Base-by-base conservation (phyloP, 2,329 filamentous ascomycete genomes). In the Fusarium sulawesiense region DNA sequence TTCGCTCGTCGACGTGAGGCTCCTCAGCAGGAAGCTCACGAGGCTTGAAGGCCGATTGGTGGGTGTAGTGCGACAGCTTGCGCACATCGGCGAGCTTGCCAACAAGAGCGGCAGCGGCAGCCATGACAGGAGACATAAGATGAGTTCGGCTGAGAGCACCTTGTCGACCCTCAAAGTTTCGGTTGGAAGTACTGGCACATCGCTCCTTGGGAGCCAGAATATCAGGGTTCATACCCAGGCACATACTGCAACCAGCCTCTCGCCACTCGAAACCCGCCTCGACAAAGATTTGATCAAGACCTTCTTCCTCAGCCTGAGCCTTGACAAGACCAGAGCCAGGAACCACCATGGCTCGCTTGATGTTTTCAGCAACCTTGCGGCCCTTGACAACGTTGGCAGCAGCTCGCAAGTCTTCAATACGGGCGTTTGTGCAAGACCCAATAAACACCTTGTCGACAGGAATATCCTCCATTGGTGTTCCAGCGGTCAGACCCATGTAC, bases 211-310 rank as follows among this genome's bases (percentile, higher is more conserved):
- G 94, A 3, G 94, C 90, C 48, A 98, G 88, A 70, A 99, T 98
- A 80, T 99, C 96, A 0, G 96, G 95, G 85, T 99, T 99, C 95
- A 99, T 99, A 79, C 96, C 96, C 58, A 99, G 87, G 79, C 96
- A 98, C 96, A 99, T 99, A 68, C 93, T 97, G 88, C 96, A 99
- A 51, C 96, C 96, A 72, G 96, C 96, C 84, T 99, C 96, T 78
- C 96, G 90, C 95, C 95, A 98, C 80, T 98, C 95, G 73, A 98
- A 98, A 10, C 96, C 96, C 50, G 96, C 94, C 66, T 97, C 93
- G 11, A 84, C 78, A 81, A 99, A 98, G 78, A 98, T 92, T 84
- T 94, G 93, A 82, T 98, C 93, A 7, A 99, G 89, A 56, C 95
- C 95, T 81, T 98, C 96, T 4, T 88, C 84, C 82, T 99, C 95